Percentiles rank a stretch among this genome's conserved stretches.
Evolutionary conservation across 106 monocot genomes (phyloP).

Genomic region (Acorus gramineus): DNA sequence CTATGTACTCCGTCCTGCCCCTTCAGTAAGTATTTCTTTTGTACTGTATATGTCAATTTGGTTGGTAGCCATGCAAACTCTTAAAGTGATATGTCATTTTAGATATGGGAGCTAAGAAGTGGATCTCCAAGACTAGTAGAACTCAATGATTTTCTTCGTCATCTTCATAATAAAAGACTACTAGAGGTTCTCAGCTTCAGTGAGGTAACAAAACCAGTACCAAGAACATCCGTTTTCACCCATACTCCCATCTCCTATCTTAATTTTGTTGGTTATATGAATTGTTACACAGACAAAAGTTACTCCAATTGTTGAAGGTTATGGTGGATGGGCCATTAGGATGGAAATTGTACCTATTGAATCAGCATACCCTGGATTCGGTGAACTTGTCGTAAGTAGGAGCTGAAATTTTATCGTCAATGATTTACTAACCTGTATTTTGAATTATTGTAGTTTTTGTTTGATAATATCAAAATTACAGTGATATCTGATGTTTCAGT

Average conservation of each 20-base stretch:
- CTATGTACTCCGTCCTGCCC: constrained; percentile 90
- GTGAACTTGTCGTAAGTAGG: constrained; percentile 91
- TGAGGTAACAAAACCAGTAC: constrained; percentile 44
- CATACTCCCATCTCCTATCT: neutral
- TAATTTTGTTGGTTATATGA: neutral
- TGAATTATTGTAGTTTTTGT: neutral
- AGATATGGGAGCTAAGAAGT: constrained; percentile 96
- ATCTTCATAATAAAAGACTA: constrained; percentile 57
- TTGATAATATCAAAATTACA: neutral
- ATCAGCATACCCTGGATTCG: constrained; percentile 98
- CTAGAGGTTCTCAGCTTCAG: constrained; percentile 96
- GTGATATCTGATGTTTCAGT: neutral
- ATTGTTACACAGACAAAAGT: constrained; percentile 60
- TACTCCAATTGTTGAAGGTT: constrained; percentile 99
- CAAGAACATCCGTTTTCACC: neutral
- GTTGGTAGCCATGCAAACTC: too few species aligned
- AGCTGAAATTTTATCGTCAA: neutral
- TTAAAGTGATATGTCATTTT: constrained; percentile 5
- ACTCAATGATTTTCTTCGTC: constrained; percentile 81
- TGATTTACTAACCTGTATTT: neutral
- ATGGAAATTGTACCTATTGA: constrained; percentile 97
- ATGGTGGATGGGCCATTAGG: constrained; percentile 96
- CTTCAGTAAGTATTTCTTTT: constrained; percentile 43
- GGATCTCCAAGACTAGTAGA: constrained; percentile 88
- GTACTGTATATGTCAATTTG: too few species aligned